These are phyloP conservation scores for Starmerella kuoi DNA, from an alignment of 805 yeast genomes.

Conservation along the genomic window DNA sequence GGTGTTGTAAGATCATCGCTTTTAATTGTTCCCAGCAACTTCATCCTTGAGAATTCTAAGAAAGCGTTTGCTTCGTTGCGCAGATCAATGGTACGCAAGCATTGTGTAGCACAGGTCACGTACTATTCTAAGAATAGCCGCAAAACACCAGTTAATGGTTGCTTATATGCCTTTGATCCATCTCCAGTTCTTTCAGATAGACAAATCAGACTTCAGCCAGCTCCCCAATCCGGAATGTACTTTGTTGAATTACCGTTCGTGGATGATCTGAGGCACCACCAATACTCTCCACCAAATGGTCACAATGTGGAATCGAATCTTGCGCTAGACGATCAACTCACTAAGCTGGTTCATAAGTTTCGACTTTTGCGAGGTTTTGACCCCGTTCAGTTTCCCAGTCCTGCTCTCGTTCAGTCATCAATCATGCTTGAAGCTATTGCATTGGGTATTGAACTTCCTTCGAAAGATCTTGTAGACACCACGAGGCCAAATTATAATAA, in stretches of 20 bases:
- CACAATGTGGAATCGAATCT: neutral
- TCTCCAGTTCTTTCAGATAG: neutral
- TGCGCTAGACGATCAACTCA: neutral
- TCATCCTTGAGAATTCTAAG: neutral
- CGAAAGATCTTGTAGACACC: neutral
- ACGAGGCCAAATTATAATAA: neutral
- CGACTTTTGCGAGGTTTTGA: neutral
- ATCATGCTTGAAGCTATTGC: constrained; percentile 1
- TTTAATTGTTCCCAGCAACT: constrained; percentile 4
- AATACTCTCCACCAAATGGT: neutral
- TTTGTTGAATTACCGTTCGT: constrained; percentile 1
- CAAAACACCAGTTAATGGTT: constrained; percentile 1
- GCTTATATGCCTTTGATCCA: neutral
- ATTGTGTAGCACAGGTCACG: neutral
- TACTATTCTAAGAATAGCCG: neutral
- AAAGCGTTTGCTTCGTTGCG: constrained; percentile 4
- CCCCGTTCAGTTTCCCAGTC: constrained; percentile 3
- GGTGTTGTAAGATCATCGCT: neutral
- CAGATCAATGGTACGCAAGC: neutral
- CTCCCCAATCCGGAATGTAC: neutral
- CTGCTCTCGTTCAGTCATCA: neutral
- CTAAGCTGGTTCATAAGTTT: neutral
- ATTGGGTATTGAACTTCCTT: neutral
- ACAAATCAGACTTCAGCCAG: neutral
- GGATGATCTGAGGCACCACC: neutral